These are phyloP conservation scores for Paramarasmius palmivorus DNA, from an alignment of 1,284 basidiomycete species.

Conservation along the genomic window DNA sequence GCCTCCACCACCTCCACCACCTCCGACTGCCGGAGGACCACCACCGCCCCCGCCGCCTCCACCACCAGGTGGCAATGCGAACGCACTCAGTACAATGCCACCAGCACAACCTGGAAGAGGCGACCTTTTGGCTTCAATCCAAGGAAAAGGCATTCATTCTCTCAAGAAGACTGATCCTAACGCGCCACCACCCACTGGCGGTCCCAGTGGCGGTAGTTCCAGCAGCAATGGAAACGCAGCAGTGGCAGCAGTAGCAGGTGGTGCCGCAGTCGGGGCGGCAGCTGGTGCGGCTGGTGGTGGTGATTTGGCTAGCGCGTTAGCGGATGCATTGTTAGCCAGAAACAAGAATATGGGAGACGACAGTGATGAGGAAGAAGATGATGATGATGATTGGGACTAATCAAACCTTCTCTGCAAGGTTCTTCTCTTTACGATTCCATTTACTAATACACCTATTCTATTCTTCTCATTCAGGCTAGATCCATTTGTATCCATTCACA, in stretches of 20 bases:
- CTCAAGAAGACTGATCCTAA: slow-evolving; percentile 66
- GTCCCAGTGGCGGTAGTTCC: too few relatives aligned
- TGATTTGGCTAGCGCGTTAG: slow-evolving; percentile 53
- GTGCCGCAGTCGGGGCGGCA: slow-evolving; percentile 40
- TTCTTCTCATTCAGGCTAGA: too few relatives aligned
- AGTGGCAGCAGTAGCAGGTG: slow-evolving; percentile 38
- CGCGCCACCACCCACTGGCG: slow-evolving; percentile 29
- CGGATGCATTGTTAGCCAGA: slow-evolving; percentile 61
- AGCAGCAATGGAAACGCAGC: slow-evolving; percentile 21
- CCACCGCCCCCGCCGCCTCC: slow-evolving; percentile 34
- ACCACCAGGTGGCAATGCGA: slow-evolving; percentile 12
- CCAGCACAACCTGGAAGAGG: slow-evolving; percentile 51
- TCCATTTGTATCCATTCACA: too few relatives aligned
- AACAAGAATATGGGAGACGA: slow-evolving; percentile 91
- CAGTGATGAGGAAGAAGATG: slow-evolving; percentile 88
- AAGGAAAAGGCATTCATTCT: slow-evolving; percentile 62
- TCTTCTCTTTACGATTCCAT: neutral
- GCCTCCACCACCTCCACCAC: slow-evolving; percentile 33
- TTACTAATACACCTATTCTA: neutral
- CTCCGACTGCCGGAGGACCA: slow-evolving; percentile 34
- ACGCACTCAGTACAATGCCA: slow-evolving; percentile 29
- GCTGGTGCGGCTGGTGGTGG: slow-evolving; percentile 43
- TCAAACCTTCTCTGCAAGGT: slow-evolving; percentile 8
- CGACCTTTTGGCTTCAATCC: slow-evolving; percentile 57
- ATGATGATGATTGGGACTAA: slow-evolving; percentile 87